Evolutionary conservation across 805 yeast species (phyloP), one percentile per base, ranked within the genome.

Genomic region (Monosporozyma yasuniensis): DNA sequence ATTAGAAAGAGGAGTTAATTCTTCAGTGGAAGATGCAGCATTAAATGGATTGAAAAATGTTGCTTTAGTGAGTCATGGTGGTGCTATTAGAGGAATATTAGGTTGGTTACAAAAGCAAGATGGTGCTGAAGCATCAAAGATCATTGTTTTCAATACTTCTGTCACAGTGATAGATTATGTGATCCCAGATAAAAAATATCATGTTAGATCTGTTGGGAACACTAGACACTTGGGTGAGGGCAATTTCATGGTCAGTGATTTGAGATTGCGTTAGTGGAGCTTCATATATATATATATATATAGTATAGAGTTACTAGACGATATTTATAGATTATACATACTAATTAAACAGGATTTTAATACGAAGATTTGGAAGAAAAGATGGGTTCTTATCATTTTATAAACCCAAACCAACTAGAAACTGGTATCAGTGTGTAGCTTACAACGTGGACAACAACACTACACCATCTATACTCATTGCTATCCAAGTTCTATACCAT

Each of bases 51-150:
- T 50, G 7, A 66, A 65, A 46, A 85, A 84, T 56, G 74, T 84
- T 2, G 69, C 81, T 12, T 52, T 86, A 19, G 78, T 87, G 50
- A 79, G 88, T 12, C 96, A 87, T 63, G 96, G 96, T 19, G 95
- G 95, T 8, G 84, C 84, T 1, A 81, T 87, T 16, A 76, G 87
- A 44, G 76, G 80, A 27, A 73, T 82, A 35, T 61, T 78, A 38
- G 75, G 76, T 52, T 72, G 80, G 61, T 67, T 84, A 42, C 72
- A 69, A 2, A 67, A 79, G 47, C 72, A 70, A 47, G 72, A 69
- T 2, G 69, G 79, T 47, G 67, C 65, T 3, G 64, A 68, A 3
- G 69, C 67, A 1, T 65, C 78, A 47, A 61, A 66, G 1, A 66
- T 66, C 4, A 82, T 83, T 37, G 93, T 91, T 0, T 84, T 74